Base-by-base conservation (phyloP, 805 yeast genomes). In the Spathaspora gorwiae region DNA sequence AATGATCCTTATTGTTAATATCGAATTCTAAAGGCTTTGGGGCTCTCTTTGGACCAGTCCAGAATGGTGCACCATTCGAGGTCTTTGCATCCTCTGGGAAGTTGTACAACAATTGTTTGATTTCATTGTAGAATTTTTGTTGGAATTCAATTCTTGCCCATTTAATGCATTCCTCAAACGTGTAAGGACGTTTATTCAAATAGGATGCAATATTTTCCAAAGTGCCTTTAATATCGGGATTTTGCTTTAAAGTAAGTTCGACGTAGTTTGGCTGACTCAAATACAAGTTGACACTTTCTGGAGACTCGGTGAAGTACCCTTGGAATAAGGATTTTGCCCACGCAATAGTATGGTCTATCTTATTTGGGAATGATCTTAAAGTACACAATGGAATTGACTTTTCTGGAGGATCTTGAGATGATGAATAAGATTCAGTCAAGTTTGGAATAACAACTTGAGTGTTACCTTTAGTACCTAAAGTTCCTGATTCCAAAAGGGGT, bases 331-430 rank as follows among this genome's bases (percentile, higher is more conserved):
- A 83, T 70, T 95, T 95, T 12, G 98, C 96, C 99, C 99, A 94
- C 6, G 99, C 98, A 69, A 94, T 94, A 1, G 99, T 94, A 62
- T 94, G 99, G 64, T 94, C 99, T 57, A 94, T 94, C 69, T 92
- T 92, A 68, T 90, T 87, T 46, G 99, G 99, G 84, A 94, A 94
- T 3, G 96, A 87, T 69, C 98, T 83, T 62, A 94, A 76, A 2
- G 99, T 94, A 78, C 99, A 94, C 59, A 94, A 76, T 30, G 99
- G 99, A 60, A 94, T 90, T 3, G 96, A 83, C 68, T 90, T 90
- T 73, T 94, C 99, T 34, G 99, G 99, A 37, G 99, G 99, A 68
- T 94, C 99, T 64, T 89, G 95, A 10, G 96, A 87, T 1, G 97
- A 87, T 3, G 97, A 87, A 68, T 94, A 94, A 5, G 96, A 87